Base-by-base conservation (phyloP, 768 basidiomycete species). In the Hericium alpestre region DNA sequence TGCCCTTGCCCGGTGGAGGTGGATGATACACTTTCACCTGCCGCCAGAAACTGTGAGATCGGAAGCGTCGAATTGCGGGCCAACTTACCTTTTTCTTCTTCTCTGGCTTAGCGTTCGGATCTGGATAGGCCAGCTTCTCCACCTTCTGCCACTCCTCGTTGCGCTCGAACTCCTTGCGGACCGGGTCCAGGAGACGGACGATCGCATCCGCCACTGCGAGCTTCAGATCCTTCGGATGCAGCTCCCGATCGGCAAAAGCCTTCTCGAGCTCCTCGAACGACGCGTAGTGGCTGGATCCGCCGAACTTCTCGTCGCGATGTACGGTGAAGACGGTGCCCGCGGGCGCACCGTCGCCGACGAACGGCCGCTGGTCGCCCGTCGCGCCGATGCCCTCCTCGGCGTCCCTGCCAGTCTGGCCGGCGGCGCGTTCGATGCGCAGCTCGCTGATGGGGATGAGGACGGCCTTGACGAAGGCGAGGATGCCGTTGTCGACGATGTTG, bases 151-250 rank as follows among this genome's bases (percentile, higher is more conserved):
- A 97, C 67, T 91, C 91, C 64, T 85, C 78, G 65, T 81, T 83
- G 60, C 73, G 80, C 63, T 85, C 78, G 65, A 91, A 97, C 53
- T 82, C 79, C 60, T 82, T 79, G 60, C 87, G 80, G 51, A 99
- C 84, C 0, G 95, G 94, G 18, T 81, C 82, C 56, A 98, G 71
- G 46, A 99, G 72, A 23, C 75, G 75, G 65, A 80, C 78, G 67
- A 98, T 84, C 12, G 82, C 85, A 38, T 83, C 81, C 46, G 80
- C 78, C 15, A 95, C 90, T 0, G 82, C 79, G 3, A 70, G 70
- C 76, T 99, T 99, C 66, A 98, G 72, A 70, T 96, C 96, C 37
- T 82, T 85, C 7, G 96, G 96, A 69, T 96, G 93, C 4, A 99
- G 64, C 61, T 80, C 79, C 72, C 83, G 86, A 57, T 75, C 78